Conservation (phyloP, 108 stramenopile genomes). For the Nitzschia putrida region DNA sequence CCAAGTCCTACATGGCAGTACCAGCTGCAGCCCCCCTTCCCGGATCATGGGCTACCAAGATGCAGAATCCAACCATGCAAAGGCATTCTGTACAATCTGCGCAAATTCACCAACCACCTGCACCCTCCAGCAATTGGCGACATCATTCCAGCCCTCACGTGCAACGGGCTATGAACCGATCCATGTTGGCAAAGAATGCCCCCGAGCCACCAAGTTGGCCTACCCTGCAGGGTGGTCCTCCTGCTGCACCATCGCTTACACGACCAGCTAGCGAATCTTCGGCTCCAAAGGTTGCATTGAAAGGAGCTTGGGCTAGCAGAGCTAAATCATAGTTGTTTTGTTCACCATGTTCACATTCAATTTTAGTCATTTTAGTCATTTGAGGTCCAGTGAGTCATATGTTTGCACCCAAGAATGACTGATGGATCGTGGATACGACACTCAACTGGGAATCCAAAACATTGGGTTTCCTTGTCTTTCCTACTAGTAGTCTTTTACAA, state of each 20-base stretch:
- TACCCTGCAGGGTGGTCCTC: slow-evolving; percentile 21
- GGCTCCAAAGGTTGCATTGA: slow-evolving; percentile 6
- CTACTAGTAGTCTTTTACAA: too few species aligned
- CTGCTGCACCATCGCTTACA: neutral
- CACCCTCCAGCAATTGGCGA: slow-evolving; percentile 46
- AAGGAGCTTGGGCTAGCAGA: slow-evolving; percentile 28
- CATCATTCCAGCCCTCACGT: slow-evolving; percentile 32
- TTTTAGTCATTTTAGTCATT: too few species aligned
- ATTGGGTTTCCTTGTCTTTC: too few species aligned
- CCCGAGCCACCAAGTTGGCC: slow-evolving; percentile 16
- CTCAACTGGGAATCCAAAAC: too few species aligned
- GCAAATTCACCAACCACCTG: slow-evolving; percentile 10
- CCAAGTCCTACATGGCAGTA: neutral
- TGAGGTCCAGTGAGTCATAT: too few species aligned
- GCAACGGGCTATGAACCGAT: slow-evolving; percentile 25
- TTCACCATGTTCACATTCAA: neutral
- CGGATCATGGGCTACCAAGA: slow-evolving; percentile 32
- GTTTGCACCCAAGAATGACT: too few species aligned
- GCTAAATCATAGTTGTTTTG: slow-evolving; percentile 7
- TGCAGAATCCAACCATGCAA: neutral
- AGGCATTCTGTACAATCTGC: neutral
- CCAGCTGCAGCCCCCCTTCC: slow-evolving; percentile 18
- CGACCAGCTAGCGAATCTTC: neutral
- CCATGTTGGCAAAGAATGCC: neutral
- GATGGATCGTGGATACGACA: too few species aligned